Evolutionary conservation across 169 alveolate species (phyloP).

Genomic region (Plasmodium ovale): DNA sequence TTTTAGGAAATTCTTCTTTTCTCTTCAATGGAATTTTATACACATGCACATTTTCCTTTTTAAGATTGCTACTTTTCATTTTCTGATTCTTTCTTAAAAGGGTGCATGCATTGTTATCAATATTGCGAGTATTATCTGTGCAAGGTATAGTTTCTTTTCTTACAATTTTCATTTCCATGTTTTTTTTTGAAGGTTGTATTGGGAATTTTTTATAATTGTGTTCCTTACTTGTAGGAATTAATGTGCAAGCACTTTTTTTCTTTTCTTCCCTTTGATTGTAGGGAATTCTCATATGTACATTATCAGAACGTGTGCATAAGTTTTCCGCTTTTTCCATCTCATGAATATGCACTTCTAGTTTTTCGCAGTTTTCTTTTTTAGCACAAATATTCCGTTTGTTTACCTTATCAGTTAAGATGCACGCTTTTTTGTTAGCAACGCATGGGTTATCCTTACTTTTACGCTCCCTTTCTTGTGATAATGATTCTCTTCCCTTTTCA

Average conservation of each 20-base stretch:
- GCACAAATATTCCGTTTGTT: background rate
- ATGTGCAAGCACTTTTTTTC: constrained; percentile 7
- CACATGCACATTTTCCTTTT: background rate
- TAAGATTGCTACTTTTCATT: background rate
- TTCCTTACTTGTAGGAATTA: constrained; percentile 15
- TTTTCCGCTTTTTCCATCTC: background rate
- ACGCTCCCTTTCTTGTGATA: background rate
- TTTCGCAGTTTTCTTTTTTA: background rate
- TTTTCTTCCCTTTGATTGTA: background rate
- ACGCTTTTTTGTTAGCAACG: background rate
- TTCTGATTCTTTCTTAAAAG: background rate
- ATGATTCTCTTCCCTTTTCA: background rate
- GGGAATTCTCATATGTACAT: background rate
- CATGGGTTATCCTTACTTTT: background rate
- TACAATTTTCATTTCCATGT: background rate
- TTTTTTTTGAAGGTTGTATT: background rate
- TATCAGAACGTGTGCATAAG: background rate
- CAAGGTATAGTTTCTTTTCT: background rate
- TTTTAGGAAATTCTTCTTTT: too few relatives aligned
- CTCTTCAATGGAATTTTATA: background rate
- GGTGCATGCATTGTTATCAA: background rate
- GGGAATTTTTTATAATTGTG: background rate
- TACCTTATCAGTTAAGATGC: constrained; percentile 2
- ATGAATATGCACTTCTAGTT: background rate
- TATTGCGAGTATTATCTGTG: background rate